Evolutionary conservation across 345 rosid genomes (phyloP).

Genomic region (Isatis tinctoria): DNA sequence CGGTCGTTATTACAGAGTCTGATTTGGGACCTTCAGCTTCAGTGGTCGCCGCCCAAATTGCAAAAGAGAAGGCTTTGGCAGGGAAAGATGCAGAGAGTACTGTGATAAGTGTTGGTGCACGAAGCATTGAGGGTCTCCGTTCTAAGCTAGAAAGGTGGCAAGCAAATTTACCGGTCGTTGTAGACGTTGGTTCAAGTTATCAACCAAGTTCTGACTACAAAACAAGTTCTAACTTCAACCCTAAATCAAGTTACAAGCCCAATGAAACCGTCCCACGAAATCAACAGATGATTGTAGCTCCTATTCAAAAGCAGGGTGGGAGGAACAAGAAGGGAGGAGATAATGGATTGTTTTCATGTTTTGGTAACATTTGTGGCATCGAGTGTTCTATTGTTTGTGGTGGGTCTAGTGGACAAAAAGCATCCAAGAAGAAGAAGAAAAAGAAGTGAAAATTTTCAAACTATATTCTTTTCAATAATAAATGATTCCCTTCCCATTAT

Average conservation of each 20-base stretch:
- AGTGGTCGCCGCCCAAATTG: constrained; percentile 69
- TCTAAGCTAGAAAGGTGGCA: constrained; percentile 87
- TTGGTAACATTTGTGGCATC: constrained; percentile 62
- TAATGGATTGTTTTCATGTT: constrained; percentile 57
- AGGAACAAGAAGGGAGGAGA: constrained; percentile 29
- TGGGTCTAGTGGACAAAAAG: constrained; percentile 13
- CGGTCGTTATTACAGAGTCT: constrained; percentile 46
- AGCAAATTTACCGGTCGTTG: constrained; percentile 56
- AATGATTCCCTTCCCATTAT: neutral
- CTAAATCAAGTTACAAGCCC: constrained; percentile 31
- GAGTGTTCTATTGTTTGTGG: constrained; percentile 76
- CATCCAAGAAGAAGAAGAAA: constrained; percentile 18
- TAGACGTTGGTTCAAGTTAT: constrained; percentile 46
- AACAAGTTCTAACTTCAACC: constrained; percentile 25
- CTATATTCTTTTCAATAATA: neutral
- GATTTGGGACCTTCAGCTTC: constrained; percentile 88
- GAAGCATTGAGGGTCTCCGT: constrained; percentile 72
- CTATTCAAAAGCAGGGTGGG: constrained; percentile 11
- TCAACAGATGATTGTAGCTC: constrained; percentile 31
- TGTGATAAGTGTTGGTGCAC: constrained; percentile 36
- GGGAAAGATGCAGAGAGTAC: constrained; percentile 52
- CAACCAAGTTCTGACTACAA: constrained; percentile 27
- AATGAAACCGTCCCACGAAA: constrained; percentile 24
- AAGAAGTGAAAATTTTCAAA: constrained; percentile 7
- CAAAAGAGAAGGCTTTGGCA: constrained; percentile 32